Evolutionary conservation across 192 early-diverging fungal genomes (phyloP), one percentile per base, ranked within the genome.

Genomic region (Backusella australiensis): DNA sequence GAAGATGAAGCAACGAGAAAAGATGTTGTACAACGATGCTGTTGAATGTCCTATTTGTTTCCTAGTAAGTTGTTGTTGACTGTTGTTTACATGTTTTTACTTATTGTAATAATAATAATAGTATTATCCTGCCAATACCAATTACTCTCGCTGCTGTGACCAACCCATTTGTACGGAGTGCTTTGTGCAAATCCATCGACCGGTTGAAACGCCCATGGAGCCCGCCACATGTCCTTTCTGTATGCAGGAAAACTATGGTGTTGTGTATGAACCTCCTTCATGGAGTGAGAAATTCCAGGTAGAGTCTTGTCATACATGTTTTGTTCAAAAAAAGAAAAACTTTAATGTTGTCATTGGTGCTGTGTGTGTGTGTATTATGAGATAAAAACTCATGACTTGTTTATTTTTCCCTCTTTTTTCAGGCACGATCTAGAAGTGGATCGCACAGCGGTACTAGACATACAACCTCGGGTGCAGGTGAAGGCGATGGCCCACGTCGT

Each of bases 141-240:
- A 98, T 85, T 90, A 93, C 79, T 94, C 96, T 19, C 84, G 93
- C 35, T 98, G 96, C 84, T 98, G 96, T 85, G 93, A 94, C 80
- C 93, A 97, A 77, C 96, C 96, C 8, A 94, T 98, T 72, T 98
- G 96, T 86, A 96, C 96, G 12, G 96, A 98, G 76, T 98, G 96
- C 80, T 98, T 98, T 88, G 92, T 97, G 53, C 96, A 98, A 87
- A 95, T 98, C 70, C 94, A 95, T 79, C 91, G 96, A 36, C 90
- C 94, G 56, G 89, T 88, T 53, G 95, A 94, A 70, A 86, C 86
- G 19, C 85, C 81, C 29, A 83, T 87, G 68, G 84, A 85, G 38
- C 87, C 94, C 0, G 91, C 94, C 12, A 80, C 84, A 38, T 98
- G 96, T 74, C 96, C 96, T 0, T 98, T 92, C 81, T 98, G 96